Conservation (phyloP, 306 rosid species). For the Pachyrhizus erosus region DNA sequence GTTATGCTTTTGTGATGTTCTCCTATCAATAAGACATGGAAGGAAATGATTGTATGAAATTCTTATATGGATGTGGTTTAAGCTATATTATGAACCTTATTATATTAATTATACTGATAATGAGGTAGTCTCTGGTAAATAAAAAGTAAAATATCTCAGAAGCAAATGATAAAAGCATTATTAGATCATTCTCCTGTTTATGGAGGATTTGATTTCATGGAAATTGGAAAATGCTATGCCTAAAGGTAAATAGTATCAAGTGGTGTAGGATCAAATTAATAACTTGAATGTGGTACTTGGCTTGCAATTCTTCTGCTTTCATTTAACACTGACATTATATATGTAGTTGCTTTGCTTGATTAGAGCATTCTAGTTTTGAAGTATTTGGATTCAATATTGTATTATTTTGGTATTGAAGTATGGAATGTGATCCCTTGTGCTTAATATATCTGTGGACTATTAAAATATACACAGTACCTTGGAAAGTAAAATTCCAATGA, state of each 20-base stretch:
- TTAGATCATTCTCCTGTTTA: neutral
- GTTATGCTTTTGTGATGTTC: neutral
- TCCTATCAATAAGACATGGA: neutral
- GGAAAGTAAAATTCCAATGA: constrained; percentile 14
- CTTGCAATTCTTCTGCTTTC: neutral
- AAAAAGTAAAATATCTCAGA: too few relatives aligned
- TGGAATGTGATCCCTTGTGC: neutral
- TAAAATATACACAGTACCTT: neutral
- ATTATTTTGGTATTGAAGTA: neutral
- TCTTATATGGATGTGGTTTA: constrained; percentile 15
- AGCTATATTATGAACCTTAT: neutral
- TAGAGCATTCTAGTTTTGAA: neutral
- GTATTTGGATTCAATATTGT: neutral
- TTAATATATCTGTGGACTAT: neutral
- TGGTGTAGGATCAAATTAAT: neutral
- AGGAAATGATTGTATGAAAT: neutral
- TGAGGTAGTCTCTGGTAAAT: too few relatives aligned
- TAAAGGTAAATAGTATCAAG: neutral
- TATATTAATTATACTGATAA: too few relatives aligned
- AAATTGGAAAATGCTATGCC: neutral
- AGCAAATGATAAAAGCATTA: too few relatives aligned
- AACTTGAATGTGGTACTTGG: neutral
- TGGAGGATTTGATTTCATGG: neutral
- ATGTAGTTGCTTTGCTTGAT: neutral
- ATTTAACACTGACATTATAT: neutral